These are phyloP conservation scores for Rubia tinctorum DNA, from an alignment of 305 asterid species.

Conservation along the genomic window DNA sequence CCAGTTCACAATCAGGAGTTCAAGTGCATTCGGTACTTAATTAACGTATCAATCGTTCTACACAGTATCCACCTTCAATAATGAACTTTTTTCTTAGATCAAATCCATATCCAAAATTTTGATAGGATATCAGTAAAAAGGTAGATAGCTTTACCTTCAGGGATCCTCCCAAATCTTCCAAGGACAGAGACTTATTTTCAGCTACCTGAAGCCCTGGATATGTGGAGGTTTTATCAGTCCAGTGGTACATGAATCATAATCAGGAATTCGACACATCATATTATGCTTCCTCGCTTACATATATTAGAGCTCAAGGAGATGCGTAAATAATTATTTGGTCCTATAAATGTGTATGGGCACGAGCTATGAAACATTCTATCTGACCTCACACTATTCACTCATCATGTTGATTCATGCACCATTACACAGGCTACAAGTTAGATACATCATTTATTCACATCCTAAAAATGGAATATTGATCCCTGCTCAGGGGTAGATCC, in stretches of 20 bases:
- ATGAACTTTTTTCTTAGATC: not conserved
- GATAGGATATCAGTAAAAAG: conserved; percentile 3
- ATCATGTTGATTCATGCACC: not conserved
- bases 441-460: not conserved
- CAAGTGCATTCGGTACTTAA: not conserved
- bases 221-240: conserved; percentile 7
- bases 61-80: not conserved
- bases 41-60: not conserved
- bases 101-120: not conserved
- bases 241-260: not conserved
- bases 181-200: conserved; percentile 44
- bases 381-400: not conserved
- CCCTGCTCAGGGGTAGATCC: too few relatives aligned
- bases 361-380: not conserved
- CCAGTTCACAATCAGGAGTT: not conserved
- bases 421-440: not conserved
- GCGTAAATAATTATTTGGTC: not conserved
- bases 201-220: conserved; percentile 55
- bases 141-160: conserved; percentile 43
- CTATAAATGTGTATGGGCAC: not conserved
- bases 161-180: conserved; percentile 70
- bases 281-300: not conserved
- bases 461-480: not conserved
- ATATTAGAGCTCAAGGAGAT: not conserved
- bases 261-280: conserved; percentile 1